Evolutionary conservation across 75 land plant species (phyloP).

Genomic region (Isoetes taiwanensis): DNA sequence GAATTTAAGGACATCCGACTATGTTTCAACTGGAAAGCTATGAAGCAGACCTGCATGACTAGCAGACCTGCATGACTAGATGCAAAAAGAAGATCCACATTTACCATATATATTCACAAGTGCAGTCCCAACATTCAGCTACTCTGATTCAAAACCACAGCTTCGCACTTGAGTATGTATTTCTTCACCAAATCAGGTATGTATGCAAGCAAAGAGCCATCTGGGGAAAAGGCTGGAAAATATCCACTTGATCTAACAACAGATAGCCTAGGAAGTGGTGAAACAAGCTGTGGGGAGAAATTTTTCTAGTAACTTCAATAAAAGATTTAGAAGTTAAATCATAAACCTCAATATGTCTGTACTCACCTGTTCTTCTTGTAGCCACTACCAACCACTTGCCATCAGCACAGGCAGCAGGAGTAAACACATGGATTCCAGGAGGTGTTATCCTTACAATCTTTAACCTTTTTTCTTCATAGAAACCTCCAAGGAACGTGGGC

Average conservation of each 20-base stretch:
- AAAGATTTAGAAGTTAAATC: slow-evolving; percentile 28
- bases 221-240: slow-evolving; percentile 76
- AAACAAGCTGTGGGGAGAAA: slow-evolving; percentile 28
- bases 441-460: slow-evolving; percentile 54
- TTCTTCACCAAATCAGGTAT: slow-evolving; percentile 19
- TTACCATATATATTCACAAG: too few relatives aligned
- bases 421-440: slow-evolving; percentile 80
- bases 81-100: too few relatives aligned
- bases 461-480: not conserved
- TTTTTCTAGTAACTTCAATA: slow-evolving; percentile 23
- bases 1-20: too few relatives aligned
- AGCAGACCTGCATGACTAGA: too few relatives aligned
- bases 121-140: too few relatives aligned
- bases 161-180: too few relatives aligned
- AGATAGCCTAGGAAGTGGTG: slow-evolving; percentile 31
- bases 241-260: slow-evolving; percentile 47
- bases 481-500: slow-evolving; percentile 5
- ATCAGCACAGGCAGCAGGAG: slow-evolving; percentile 59
- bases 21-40: too few relatives aligned
- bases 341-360: slow-evolving; percentile 72
- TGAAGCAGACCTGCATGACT: too few relatives aligned
- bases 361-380: slow-evolving; percentile 42
- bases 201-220: slow-evolving; percentile 54
- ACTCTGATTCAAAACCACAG: too few relatives aligned
- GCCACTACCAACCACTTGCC: slow-evolving; percentile 50